Percentiles rank a stretch among this genome's conserved stretches.
Conservation (phyloP, 495 filamentous ascomycete genomes). For the Penicillium paxilli region DNA sequence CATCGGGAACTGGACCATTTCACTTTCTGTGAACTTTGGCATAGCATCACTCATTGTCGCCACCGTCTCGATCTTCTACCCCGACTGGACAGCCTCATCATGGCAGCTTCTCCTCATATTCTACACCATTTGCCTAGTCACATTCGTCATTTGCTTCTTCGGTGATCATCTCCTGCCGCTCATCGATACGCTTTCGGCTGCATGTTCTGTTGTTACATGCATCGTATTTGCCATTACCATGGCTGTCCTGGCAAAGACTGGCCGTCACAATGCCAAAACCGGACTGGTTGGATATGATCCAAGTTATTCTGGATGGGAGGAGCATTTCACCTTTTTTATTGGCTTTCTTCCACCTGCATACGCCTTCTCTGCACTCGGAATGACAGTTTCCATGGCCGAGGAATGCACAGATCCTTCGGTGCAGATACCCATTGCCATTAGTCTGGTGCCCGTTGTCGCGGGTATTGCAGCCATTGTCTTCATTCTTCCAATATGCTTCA, state of each 20-base stretch:
- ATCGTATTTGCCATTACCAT: constrained; percentile 14
- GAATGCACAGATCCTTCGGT: constrained; percentile 33
- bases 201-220: constrained; percentile 22
- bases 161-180: constrained; percentile 51
- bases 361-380: constrained; percentile 1
- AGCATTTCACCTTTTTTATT: constrained; percentile 1
- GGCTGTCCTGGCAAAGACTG: constrained; percentile 19
- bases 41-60: constrained; percentile 52
- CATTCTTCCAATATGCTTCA: not conserved
- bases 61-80: constrained; percentile 52
- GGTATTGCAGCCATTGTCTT: not conserved
- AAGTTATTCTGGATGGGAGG: not conserved
- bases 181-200: constrained; percentile 41
- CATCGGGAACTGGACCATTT: constrained; percentile 64
- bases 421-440: constrained; percentile 35
- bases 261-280: not conserved
- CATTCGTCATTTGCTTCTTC: constrained; percentile 49
- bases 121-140: constrained; percentile 49
- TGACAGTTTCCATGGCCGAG: constrained; percentile 28
- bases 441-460: constrained; percentile 12
- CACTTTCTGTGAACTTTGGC: constrained; percentile 61
- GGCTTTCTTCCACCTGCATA: not conserved
- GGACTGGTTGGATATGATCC: constrained; percentile 28
- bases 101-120: constrained; percentile 57
- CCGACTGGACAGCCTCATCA: constrained; percentile 45